Base-by-base conservation (phyloP, 495 filamentous ascomycete species). In the Neurospora sublineolata region DNA sequence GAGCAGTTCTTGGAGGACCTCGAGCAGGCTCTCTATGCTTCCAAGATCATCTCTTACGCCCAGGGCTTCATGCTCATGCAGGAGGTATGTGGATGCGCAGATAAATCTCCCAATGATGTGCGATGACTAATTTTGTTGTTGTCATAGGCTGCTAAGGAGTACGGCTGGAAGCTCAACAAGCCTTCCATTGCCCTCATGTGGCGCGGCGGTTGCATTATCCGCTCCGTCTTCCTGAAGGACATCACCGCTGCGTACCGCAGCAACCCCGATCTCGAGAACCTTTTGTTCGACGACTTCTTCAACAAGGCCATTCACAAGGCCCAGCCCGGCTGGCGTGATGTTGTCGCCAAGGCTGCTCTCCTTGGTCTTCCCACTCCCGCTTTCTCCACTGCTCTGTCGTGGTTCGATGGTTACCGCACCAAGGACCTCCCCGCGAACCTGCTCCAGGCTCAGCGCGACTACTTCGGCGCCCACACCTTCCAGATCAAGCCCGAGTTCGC, bases 51-150 rank as follows among this genome's bases (percentile, higher is more conserved):
- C 84, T 99, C 95, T 42, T 99, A 99, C 80, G 93, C 94, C 75
- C 95, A 99, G 84, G 95, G 95, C 80, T 99, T 99, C 88, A 99
- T 99, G 96, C 89, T 99, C 79, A 97, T 99, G 88, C 95, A 98
- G 86, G 90, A 97, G 84, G 94, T 97, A 84, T 83, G 91, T 82
- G 41, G 16, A 52, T 4, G 36, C 70, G 20, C 23, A 58, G n/a
- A 46, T 36, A 36, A 36, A 36, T 36, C 33, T 36, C 33, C 33
- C 9, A 40, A 6, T 5, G 20, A n/a, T 4, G 20, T 14, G 20
- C 68, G n/a, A 30, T 14, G 20, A 11, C 37, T 36, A 18, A 70
- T 42, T 77, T 82, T 72, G 80, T 75, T 16, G 41, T 38, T 12
- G 74, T 70, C 58, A 69, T 72, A 86, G 93, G 94, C 95, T 76